Evolutionary conservation across 768 basidiomycete genomes (phyloP).

Genomic region (Panaeolus papilionaceus): DNA sequence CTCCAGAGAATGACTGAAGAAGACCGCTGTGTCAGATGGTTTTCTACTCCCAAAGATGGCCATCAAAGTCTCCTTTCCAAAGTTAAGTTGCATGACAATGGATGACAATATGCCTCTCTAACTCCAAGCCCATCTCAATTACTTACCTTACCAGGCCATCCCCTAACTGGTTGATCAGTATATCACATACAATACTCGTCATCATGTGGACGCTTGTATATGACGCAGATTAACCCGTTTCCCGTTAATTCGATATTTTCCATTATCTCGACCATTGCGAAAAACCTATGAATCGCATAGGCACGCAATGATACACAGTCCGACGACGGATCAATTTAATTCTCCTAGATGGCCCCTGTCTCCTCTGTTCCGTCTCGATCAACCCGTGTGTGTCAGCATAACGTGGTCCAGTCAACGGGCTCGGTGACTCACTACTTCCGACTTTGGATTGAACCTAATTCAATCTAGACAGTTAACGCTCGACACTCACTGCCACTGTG

Average conservation of each 20-base stretch:
- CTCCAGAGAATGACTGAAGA: no score
- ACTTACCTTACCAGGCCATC: no score
- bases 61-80: no score
- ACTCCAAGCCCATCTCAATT: no score
- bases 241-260: not conserved
- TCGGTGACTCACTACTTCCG: not conserved
- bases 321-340: slow-evolving; percentile 10
- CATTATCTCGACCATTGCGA: not conserved
- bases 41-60: no score
- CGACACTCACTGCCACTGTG: not conserved
- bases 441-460: not conserved
- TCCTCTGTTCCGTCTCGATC: not conserved
- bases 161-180: no score
- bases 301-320: not conserved
- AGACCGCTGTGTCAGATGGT: no score
- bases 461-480: not conserved
- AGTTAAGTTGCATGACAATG: no score
- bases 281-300: not conserved
- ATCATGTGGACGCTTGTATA: not conserved
- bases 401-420: not conserved
- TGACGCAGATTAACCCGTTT: not conserved
- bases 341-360: not conserved
- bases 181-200: not conserved
- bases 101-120: no score
- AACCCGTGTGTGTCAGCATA: not conserved